A percentile compares a stretch with the other conserved stretches of the same genome.
phyloP scores from a whole-genome alignment of 2,329 filamentous ascomycete genomes.

The Colletotrichum higginsianum region DNA sequence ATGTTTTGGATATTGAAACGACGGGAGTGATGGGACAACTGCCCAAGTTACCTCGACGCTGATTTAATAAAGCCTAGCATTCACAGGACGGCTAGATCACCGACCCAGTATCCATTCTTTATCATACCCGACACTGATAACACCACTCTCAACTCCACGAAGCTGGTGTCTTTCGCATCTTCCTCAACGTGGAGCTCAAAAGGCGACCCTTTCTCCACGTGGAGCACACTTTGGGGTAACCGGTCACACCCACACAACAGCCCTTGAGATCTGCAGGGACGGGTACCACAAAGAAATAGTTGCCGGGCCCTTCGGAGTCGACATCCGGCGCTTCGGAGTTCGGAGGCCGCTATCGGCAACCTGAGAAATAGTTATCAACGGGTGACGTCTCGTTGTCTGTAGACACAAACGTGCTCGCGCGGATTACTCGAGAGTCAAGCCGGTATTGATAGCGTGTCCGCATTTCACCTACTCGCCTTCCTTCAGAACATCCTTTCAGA shows the following conservation, averaged over 20 bases:
- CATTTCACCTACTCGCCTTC: neutral
- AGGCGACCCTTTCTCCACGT: constrained; percentile 20
- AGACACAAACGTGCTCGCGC: neutral
- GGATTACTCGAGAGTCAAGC: too few relatives aligned
- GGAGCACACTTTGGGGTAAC: constrained; percentile 32
- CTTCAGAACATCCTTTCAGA: neutral
- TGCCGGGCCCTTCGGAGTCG: constrained; percentile 9
- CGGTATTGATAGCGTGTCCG: too few relatives aligned
- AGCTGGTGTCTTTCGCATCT: neutral
- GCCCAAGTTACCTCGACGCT: neutral
- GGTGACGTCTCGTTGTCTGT: neutral
- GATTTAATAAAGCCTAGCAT: constrained; percentile 9
- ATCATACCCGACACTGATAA: neutral
- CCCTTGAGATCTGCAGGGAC: constrained; percentile 28
- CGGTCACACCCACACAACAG: constrained; percentile 14
- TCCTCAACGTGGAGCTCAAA: constrained; percentile 32
- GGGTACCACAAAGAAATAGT: neutral
- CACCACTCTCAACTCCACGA: constrained; percentile 13
- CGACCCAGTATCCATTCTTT: constrained; percentile 11
- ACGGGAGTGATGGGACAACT: neutral
- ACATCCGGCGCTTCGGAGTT: constrained; percentile 23
- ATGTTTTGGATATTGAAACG: too few relatives aligned
- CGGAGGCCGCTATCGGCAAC: constrained; percentile 23
- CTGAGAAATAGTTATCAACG: neutral
- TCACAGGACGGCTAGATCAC: constrained; percentile 8